Evolutionary conservation across 164 flowering plant genomes (phyloP), one percentile per base, ranked within the genome.

Genomic region (Tinospora cordifolia): DNA sequence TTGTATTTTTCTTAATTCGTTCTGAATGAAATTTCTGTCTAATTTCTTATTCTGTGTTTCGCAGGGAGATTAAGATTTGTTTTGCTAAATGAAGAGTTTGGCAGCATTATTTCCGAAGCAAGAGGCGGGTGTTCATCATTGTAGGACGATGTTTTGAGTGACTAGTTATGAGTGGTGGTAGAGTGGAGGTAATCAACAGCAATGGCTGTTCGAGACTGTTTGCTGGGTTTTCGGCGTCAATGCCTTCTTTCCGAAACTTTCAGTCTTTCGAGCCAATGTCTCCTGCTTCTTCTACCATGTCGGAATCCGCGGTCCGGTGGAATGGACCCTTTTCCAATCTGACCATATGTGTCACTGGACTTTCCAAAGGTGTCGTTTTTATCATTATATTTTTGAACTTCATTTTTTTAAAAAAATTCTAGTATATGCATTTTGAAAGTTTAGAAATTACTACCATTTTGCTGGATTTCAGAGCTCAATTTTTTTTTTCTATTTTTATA

Each of bases 271-370:
- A 75, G 63, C 79, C 83, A 1, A 75, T 77, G 79, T 75, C 82
- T 21, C 81, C 82, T n/a, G 78, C 84, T 67, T 76, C 83, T 12
- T 72, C 88, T 38, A 36, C 58, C 57, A 73, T 66, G 14, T 79
- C 83, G 13, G 78, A 67, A 68, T 57, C 63, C 13, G n/a, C n/a
- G 4, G 72, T 41, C 66, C 25, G 41, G 21, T 15, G 79, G 71
- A 68, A 65, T 77, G 86, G 83, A 24, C 98, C 98, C 0, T 91
- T 93, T 71, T 74, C 87, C 21, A 92, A 88, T 39, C 87, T 93
- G 49, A 83, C 87, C 26, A 89, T 91, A 3, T 91, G 97, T 74
- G 97, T 93, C 49, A 90, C 98, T 12, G 98, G 98, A 21, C 81
- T 93, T 44, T 90, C 98, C 51, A 91, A 90, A 88, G 98, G 98